phyloP scores from a whole-genome alignment of 176 grass and related monocot genomes.

The Lolium rigidum region DNA sequence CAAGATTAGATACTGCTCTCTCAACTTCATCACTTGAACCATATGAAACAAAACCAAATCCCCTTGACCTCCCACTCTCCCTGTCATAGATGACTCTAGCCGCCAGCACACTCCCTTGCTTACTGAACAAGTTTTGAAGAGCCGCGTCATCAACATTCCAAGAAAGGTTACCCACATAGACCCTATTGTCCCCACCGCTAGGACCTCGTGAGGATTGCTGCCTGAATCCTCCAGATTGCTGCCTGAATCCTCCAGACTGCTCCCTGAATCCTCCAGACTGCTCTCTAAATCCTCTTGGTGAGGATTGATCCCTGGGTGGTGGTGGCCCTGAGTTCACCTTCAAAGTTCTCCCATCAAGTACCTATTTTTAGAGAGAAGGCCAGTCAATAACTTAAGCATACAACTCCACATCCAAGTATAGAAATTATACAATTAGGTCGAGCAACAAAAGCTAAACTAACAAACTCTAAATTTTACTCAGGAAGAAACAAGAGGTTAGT shows the following conservation, averaged over 20 bases:
- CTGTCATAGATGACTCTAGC: slow-evolving; percentile 81
- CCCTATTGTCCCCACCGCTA: slow-evolving; percentile 53
- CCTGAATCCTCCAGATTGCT: slow-evolving; percentile 19
- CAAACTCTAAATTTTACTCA: not conserved
- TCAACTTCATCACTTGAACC: no score
- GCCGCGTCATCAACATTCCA: slow-evolving; percentile 76
- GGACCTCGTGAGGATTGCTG: slow-evolving; percentile 16
- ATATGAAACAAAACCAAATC: slow-evolving; percentile 46
- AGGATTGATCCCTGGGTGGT: slow-evolving; percentile 50
- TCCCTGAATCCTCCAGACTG: slow-evolving; percentile 25
- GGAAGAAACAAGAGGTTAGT: no score
- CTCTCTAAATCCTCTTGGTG: slow-evolving; percentile 41
- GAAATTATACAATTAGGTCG: not conserved
- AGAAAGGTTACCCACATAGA: slow-evolving; percentile 91
- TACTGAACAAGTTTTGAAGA: slow-evolving; percentile 71
- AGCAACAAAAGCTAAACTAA: not conserved
- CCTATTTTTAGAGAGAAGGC: slow-evolving; percentile 40
- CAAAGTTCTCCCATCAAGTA: slow-evolving; percentile 67
- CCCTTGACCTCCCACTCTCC: slow-evolving; percentile 80
- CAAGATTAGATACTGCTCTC: no score
- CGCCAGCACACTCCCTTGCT: slow-evolving; percentile 74
- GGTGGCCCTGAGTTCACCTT: slow-evolving; percentile 30
- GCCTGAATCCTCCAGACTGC: not conserved
- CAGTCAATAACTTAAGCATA: slow-evolving; percentile 21
- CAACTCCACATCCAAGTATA: not conserved